These are phyloP conservation scores for Ormosia semicastrata DNA, from an alignment of 306 rosid genomes.

Conservation along the genomic window DNA sequence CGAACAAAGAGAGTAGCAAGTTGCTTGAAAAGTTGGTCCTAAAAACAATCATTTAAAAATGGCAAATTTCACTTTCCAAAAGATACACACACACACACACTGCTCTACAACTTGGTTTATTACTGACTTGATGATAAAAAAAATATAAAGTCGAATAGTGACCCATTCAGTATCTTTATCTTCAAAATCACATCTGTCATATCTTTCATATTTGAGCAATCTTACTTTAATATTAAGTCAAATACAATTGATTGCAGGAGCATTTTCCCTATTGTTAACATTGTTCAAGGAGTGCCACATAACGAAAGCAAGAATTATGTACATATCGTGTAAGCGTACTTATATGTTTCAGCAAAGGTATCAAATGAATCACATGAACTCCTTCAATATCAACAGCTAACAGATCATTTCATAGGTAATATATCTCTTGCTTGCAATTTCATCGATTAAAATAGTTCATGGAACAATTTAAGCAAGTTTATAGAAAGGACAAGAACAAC, in stretches of 20 bases:
- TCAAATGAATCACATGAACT: background rate
- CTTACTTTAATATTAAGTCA: background rate
- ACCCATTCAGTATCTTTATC: background rate
- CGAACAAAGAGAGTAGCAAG: background rate
- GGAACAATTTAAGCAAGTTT: background rate
- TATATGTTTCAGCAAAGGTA: background rate
- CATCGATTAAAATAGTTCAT: background rate
- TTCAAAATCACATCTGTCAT: background rate
- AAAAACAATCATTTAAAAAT: background rate
- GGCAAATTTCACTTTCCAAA: background rate
- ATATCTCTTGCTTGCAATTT: background rate
- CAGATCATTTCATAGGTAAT: background rate
- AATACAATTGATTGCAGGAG: background rate
- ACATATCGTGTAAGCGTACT: background rate
- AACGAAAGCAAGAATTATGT: conserved; percentile 1
- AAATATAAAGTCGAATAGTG: background rate
- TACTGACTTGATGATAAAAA: background rate
- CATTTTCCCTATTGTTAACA: background rate
- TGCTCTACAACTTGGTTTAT: background rate
- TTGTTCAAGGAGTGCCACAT: background rate
- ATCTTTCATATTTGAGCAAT: background rate
- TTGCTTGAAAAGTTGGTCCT: background rate
- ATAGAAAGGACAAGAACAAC: background rate
- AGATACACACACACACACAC: background rate
- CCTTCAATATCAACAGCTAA: background rate